These are phyloP conservation scores for Lactarius sp. DNA, from an alignment of 768 basidiomycete species.

Conservation along the genomic window DNA sequence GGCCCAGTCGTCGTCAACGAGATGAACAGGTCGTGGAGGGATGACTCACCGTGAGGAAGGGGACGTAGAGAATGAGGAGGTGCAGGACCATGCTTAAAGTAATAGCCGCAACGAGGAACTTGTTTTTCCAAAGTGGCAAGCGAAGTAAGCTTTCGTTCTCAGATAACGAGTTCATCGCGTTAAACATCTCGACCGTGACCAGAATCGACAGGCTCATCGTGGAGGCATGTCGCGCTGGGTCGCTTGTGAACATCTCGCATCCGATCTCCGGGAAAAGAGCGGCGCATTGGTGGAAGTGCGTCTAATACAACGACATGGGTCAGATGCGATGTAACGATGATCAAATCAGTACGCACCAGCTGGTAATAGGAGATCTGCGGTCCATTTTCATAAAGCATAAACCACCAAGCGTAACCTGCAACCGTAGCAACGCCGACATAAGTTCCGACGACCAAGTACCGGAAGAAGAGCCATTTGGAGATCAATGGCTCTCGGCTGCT, in stretches of 20 bases:
- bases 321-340: not conserved
- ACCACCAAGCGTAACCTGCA: slow-evolving; percentile 99
- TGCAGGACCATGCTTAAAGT: slow-evolving; percentile 89
- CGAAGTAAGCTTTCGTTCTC: slow-evolving; percentile 92
- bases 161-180: slow-evolving; percentile 95
- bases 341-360: slow-evolving; percentile 53
- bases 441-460: slow-evolving; percentile 88
- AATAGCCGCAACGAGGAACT: slow-evolving; percentile 86
- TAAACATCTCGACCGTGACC: slow-evolving; percentile 96
- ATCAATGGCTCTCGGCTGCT: slow-evolving; percentile 88
- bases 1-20: not conserved
- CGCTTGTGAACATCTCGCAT: slow-evolving; percentile 92
- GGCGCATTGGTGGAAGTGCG: slow-evolving; percentile 93
- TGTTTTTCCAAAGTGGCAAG: slow-evolving; percentile 92
- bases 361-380: slow-evolving; percentile 93
- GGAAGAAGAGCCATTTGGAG: slow-evolving; percentile 90
- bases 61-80: slow-evolving; percentile 93
- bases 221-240: slow-evolving; percentile 80
- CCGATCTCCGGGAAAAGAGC: slow-evolving; percentile 82
- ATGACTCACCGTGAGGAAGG: slow-evolving; percentile 82
- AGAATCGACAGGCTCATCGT: slow-evolving; percentile 96
- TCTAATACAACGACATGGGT: slow-evolving; percentile 43
- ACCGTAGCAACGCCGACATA: slow-evolving; percentile 97
- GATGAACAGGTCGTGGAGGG: not conserved
- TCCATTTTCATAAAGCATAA: slow-evolving; percentile 82